A percentile compares a stretch with the other conserved stretches of the same genome.
These are phyloP conservation scores for Podila clonocystis DNA, from an alignment of 192 early-diverging fungal species.

Conservation along the genomic window DNA sequence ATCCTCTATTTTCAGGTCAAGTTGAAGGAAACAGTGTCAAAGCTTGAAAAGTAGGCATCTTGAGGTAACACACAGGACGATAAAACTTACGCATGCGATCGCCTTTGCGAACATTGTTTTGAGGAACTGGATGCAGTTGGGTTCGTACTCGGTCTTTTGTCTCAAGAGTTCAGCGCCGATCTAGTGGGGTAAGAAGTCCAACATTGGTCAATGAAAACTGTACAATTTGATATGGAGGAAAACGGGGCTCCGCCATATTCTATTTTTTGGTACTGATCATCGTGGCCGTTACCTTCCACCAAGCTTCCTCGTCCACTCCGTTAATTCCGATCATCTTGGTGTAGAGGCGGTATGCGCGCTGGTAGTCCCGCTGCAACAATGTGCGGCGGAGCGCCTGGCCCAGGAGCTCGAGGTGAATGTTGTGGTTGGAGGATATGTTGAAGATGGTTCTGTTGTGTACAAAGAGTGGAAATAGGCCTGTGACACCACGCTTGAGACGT, in stretches of 20 bases:
- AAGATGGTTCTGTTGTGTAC: not conserved
- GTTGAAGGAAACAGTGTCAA: not conserved
- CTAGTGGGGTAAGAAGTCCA: not conserved
- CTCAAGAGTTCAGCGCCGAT: conserved; percentile 34
- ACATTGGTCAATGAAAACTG: not conserved
- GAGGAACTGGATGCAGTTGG: conserved; percentile 26
- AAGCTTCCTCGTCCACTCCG: conserved; percentile 5
- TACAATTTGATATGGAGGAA: not conserved
- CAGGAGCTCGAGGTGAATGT: conserved; percentile 19
- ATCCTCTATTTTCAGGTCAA: conserved; percentile 7
- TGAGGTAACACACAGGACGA: too few species aligned
- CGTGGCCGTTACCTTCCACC: conserved; percentile 37
- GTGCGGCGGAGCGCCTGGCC: conserved; percentile 16
- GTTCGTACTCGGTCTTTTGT: conserved; percentile 31
- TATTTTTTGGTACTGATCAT: too few species aligned
- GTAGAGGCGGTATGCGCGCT: conserved; percentile 30
- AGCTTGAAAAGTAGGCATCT: too few species aligned
- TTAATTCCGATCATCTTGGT: not conserved
- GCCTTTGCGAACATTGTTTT: conserved; percentile 19
- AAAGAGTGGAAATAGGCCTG: conserved; percentile 11
- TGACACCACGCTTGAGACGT: not conserved
- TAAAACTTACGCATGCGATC: conserved; percentile 15
- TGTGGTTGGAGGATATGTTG: not conserved
- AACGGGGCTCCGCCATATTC: not conserved
- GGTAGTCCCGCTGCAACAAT: conserved; percentile 23